Conservation (phyloP, 257 asterid species). For the Solanum chmielewskii region DNA sequence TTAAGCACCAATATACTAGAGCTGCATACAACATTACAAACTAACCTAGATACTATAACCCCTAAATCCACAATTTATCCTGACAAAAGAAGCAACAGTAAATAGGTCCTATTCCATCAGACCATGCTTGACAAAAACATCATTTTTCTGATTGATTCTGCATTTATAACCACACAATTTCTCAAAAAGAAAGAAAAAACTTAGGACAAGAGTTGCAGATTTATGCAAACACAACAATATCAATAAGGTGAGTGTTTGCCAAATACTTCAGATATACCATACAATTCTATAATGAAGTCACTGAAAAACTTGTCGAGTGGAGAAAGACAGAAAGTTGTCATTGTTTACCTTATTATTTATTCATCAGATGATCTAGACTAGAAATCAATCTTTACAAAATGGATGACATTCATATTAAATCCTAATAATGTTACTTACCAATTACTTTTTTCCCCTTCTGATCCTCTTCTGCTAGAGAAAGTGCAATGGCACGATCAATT, state of each 20-base stretch:
- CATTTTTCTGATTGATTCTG: neutral
- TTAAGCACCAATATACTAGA: neutral
- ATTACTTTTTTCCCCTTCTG: conserved; percentile 68
- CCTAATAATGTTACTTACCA: conserved; percentile 34
- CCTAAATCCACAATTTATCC: neutral
- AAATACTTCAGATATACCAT: neutral
- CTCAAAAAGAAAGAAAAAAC: neutral
- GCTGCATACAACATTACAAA: neutral
- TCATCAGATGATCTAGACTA: neutral
- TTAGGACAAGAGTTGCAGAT: neutral
- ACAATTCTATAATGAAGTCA: neutral
- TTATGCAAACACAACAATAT: neutral
- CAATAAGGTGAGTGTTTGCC: neutral
- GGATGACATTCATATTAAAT: neutral
- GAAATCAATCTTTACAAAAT: neutral
- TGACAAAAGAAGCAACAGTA: neutral
- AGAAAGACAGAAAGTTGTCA: neutral
- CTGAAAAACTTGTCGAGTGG: neutral
- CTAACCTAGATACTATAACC: neutral
- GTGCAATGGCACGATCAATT: conserved; percentile 78
- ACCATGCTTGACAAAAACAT: neutral
- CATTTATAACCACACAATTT: neutral
- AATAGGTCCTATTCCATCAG: neutral
- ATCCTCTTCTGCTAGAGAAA: conserved; percentile 69
- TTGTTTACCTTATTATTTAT: neutral